A percentile compares a stretch with the other conserved stretches of the same genome.
These are phyloP conservation scores for Yamadazyma dushanensis DNA, from an alignment of 1,139 yeast species.

Conservation along the genomic window DNA sequence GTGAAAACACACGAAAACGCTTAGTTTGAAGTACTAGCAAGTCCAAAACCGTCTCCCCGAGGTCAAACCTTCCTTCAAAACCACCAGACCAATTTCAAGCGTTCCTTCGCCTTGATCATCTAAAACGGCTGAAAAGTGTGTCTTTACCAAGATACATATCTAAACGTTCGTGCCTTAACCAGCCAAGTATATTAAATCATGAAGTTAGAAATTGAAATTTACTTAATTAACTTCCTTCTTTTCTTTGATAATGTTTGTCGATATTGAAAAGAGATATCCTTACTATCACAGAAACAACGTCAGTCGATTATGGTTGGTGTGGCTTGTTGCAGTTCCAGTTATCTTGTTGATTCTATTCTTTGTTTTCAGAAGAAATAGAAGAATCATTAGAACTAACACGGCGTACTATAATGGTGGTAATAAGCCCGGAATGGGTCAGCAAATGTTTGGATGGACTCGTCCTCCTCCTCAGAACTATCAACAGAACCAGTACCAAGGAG, in stretches of 20 bases:
- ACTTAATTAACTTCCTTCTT: too few species aligned
- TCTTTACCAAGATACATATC: background rate
- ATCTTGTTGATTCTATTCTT: constrained; percentile 6
- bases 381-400: constrained; percentile 4
- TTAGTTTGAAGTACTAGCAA: too few species aligned
- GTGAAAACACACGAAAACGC: too few species aligned
- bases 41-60: too few species aligned
- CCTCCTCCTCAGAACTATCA: constrained; percentile 6
- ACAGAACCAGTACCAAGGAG: constrained; percentile 1
- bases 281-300: constrained; percentile 5
- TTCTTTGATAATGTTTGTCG: constrained; percentile 3
- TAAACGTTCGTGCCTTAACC: too few species aligned
- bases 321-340: constrained; percentile 10
- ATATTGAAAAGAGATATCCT: constrained; percentile 9
- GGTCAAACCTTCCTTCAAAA: background rate
- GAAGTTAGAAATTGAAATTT: too few species aligned
- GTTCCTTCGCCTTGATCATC: too few species aligned
- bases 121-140: constrained; percentile 1
- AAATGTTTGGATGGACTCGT: constrained; percentile 7
- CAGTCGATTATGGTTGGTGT: constrained; percentile 10
- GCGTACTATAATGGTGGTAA: constrained; percentile 7
- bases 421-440: constrained; percentile 1
- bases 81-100: too few species aligned
- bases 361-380: constrained; percentile 8
- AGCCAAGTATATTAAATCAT: too few species aligned